Evolutionary conservation across 345 rosid species (phyloP), one percentile per base, ranked within the genome.

Genomic region (Aegle marmelos): DNA sequence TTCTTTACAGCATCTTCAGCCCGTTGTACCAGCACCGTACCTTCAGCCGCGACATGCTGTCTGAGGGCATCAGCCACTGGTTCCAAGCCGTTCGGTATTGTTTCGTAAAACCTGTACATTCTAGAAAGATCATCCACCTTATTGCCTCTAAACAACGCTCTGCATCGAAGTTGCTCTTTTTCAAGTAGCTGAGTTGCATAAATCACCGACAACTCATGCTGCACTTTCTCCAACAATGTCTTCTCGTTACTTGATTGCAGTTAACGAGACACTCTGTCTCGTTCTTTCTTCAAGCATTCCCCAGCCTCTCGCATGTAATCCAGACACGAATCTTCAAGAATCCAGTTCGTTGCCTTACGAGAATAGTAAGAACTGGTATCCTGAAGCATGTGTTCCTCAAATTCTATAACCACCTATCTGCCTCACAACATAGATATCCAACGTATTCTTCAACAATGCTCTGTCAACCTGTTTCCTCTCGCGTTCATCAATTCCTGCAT

Each of bases 1-100:
- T 79, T 88, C 74, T 88, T 91, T 39, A 90, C 98, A 27, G 96
- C 92, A 78, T 94, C 98, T 81, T 94, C 98, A n/a, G 97, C 98
- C 73, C 91, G 98, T 79, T 93, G 97, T 79, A 97, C 92, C 81
- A 93, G 88, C 53, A 88, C 86, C 10, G 90, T 87, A 39, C 98
- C 98, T 82, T 92, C 98, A 24, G 92, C 88, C 74, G 94, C 91
- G 74, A 97, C 88, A 81, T 97, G 98, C 98, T 94, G 94, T 86
- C 93, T 97, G 83, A 97, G 93, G 70, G 89, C 83, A 80, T 81
- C 78, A 74, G 98, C 93, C 54, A 93, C 91, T 11, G 94, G 98
- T 61, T 93, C 99, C 87, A 97, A 81, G 78, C 97, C 98, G 70
- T 76, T 75, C 1, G 86, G 80, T 76, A 91, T 90, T 79, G 91